phyloP scores from a whole-genome alignment of 2,329 filamentous ascomycete genomes.

The Fusarium praegraminearum region DNA sequence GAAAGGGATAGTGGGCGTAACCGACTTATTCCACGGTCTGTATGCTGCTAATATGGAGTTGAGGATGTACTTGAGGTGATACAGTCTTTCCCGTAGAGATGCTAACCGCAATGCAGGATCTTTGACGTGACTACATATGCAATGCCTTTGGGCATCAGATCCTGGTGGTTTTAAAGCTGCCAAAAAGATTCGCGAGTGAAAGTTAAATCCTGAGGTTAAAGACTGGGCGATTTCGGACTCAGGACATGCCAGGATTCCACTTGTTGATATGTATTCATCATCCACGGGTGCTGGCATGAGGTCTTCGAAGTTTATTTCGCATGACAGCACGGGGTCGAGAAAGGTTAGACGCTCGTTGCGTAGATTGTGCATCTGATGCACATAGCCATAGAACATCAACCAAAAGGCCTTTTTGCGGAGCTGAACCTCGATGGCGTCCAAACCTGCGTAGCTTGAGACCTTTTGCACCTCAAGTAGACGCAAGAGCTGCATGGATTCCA shows the following conservation, averaged over 20 bases:
- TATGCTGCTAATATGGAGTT: neutral
- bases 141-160: neutral
- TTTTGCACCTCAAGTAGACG: neutral
- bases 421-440: neutral
- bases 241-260: fast-evolving
- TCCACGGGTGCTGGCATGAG: neutral
- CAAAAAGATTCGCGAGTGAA: neutral
- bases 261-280: neutral
- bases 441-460: fast-evolving
- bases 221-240: neutral
- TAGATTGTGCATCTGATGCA: neutral
- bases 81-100: too few relatives aligned
- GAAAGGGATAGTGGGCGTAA: neutral
- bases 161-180: neutral
- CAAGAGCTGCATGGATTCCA: neutral
- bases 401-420: neutral
- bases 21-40: neutral
- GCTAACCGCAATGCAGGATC: too few relatives aligned
- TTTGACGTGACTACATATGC: neutral
- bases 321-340: neutral
- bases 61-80: neutral
- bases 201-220: neutral
- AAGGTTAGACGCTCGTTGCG: neutral
- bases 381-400: neutral
- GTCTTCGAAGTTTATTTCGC: neutral